Conservation (phyloP, 2,329 filamentous ascomycete species). For the Nemania diffusa region DNA sequence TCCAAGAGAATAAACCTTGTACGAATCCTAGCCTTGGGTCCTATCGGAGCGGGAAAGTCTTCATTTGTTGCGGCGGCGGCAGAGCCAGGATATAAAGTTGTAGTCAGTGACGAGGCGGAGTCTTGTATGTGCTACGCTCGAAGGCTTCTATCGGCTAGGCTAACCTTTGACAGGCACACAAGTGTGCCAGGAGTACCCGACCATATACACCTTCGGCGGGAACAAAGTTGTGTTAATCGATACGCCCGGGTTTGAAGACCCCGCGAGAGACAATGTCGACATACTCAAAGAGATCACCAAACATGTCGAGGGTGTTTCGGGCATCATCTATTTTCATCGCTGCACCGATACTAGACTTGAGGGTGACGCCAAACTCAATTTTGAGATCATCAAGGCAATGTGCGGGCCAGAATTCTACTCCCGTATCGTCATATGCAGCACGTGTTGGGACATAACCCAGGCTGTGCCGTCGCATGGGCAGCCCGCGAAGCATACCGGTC, state of each 20-base stretch:
- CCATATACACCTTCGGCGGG: neutral
- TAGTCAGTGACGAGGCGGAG: neutral
- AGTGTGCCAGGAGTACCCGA: neutral
- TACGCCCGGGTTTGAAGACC: neutral
- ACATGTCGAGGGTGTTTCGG: neutral
- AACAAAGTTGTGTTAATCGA: neutral
- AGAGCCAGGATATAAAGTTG: neutral
- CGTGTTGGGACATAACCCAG: neutral
- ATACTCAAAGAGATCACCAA: neutral
- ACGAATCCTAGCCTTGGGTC: neutral
- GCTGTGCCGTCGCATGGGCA: neutral
- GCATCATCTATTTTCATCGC: neutral
- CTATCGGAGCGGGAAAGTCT: neutral
- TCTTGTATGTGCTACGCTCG: neutral
- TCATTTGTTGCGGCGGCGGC: neutral
- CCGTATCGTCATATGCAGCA: neutral
- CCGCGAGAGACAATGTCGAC: neutral
- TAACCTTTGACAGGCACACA: neutral
- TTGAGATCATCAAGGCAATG: neutral
- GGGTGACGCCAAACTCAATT: neutral
- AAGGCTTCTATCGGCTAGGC: neutral
- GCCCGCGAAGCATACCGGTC: neutral
- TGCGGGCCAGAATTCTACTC: neutral
- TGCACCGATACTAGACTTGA: neutral
- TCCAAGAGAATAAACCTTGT: neutral